These are phyloP conservation scores for Colletotrichum endophyticum DNA, from an alignment of 2,329 filamentous ascomycete species.

Conservation along the genomic window DNA sequence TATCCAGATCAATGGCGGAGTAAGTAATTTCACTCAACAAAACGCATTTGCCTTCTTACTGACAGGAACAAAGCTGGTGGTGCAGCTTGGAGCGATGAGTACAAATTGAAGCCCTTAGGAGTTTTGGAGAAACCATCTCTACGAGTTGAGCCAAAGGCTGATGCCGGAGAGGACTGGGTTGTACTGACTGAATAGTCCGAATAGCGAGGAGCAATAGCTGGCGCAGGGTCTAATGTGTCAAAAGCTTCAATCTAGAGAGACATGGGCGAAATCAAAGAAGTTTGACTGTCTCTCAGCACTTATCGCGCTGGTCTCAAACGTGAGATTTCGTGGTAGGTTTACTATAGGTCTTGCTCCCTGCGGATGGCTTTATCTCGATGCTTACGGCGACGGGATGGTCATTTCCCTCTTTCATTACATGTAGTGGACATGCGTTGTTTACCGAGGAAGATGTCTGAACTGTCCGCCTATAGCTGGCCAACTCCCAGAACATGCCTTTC, in stretches of 20 bases:
- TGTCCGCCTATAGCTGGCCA: accelerated
- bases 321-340: not conserved
- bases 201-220: too few species aligned
- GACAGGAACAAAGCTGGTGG: not conserved
- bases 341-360: not conserved
- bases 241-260: too few species aligned
- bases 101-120: not conserved
- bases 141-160: not conserved
- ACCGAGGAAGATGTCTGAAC: accelerated
- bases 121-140: conserved; percentile 2
- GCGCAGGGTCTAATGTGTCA: too few species aligned
- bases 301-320: accelerated
- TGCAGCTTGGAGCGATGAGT: not conserved
- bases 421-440: too few species aligned
- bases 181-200: not conserved
- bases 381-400: accelerated
- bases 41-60: not conserved
- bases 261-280: accelerated
- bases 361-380: not conserved
- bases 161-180: not conserved
- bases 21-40: not conserved
- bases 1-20: not conserved
- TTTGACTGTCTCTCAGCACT: accelerated
- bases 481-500: accelerated
- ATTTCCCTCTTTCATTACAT: accelerated